Base-by-base conservation (phyloP, 2,329 filamentous ascomycete genomes). In the Scleromitrula shiraiana region DNA sequence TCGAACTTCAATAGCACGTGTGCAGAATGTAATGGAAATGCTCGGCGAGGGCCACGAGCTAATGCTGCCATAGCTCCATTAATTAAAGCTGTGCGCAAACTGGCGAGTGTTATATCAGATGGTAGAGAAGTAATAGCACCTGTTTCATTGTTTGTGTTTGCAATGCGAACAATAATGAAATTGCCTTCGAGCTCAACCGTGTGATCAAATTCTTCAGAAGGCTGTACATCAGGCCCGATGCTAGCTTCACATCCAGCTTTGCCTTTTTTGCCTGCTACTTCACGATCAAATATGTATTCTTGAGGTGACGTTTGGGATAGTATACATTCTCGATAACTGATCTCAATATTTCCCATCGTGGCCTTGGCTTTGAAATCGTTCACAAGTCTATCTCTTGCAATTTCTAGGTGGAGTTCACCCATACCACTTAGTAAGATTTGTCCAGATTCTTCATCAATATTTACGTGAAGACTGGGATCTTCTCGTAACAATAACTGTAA, bases 371-470 rank as follows among this genome's bases (percentile, higher is more conserved):
- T 95, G 68, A 96, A 83, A 61, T 95, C 88, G 44, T 88, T 86
- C 55, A 93, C 81, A 8, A 98, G 78, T 36, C 90, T 80, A 65
- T 97, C 88, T 41, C 88, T 74, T 0, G 91, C 90, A 41, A 98
- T 93, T 59, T 98, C 93, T 1, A 98, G 75, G 66, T 98, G 93
- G 23, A 98, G 76, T 60, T 95, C 88, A 7, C 93, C 93, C 93
- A 98, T 97, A 4, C 93, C 93, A 45, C 90, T 90, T 0, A 98
- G 75, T 26, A 95, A 83, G 39, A 93, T 96, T 61, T 95, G 89
- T 2, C 93, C 93, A 1, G 88, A 90, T 64, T 96, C 93, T 53
- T 91, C 81, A 59, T 97, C 88, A 24, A 87, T 74, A 29, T 76
- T 85, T 63, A 95, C 86, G 49, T 93, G 80, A 19, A 98, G 71